Evolutionary conservation across 2,329 filamentous ascomycete genomes (phyloP), one percentile per base, ranked within the genome.

Genomic region (Apiospora rasikravindrae): DNA sequence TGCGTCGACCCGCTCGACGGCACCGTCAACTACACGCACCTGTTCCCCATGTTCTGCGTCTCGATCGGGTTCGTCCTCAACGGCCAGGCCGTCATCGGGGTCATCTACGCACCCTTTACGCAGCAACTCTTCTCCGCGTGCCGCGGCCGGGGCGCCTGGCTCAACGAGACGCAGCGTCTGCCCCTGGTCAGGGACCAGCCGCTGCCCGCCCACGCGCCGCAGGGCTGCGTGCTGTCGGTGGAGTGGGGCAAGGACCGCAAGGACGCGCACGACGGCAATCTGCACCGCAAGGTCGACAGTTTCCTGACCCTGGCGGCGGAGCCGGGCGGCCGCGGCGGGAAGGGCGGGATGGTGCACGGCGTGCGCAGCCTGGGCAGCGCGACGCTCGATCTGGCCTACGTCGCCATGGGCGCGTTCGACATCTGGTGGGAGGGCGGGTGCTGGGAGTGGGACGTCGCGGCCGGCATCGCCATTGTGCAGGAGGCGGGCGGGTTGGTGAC

Each of bases 361-460:
- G 85, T 95, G 66, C 83, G 93, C 73, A 93, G 92, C 80, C 79
- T 95, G 72, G 92, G 92, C 4, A 92, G 91, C 77, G 93, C 93
- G 11, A 93, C 93, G 1, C 79, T 95, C 70, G 93, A 94, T 80
- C 81, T 95, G 68, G 92, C 92, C 0, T 95, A 94, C 79, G 89
- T 90, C 13, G 93, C 93, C 16, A 93, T 93, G 87, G 93, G 93
- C 0, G 86, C 90, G 0, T 91, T 94, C 75, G 93, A 95, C 81
- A 93, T 94, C 14, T 94, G 93, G 92, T 95, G 92, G 92, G 92
- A 95, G 79, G 93, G 92, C 3, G 92, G 92, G 0, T 94, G 92
- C 77, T 94, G 92, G 92, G 93, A 94, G 81, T 95, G 93, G 92
- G 93, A 95, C 75, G 93, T 94, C 4, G 92, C 92, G 1, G 93